These are phyloP conservation scores for Colletotrichum falcatum DNA, from an alignment of 2,329 filamentous ascomycete genomes.

Conservation along the genomic window DNA sequence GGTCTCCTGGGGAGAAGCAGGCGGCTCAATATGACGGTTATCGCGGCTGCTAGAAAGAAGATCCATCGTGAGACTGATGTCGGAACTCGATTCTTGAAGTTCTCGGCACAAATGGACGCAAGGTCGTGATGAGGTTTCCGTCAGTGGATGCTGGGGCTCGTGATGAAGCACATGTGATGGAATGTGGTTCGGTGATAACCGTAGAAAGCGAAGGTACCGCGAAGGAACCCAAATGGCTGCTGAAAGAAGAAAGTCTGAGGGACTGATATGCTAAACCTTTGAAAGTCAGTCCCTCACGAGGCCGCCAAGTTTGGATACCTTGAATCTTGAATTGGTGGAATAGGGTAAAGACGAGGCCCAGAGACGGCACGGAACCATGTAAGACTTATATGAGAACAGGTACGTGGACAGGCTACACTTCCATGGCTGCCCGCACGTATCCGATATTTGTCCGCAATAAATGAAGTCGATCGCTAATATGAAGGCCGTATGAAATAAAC, in stretches of 20 bases:
- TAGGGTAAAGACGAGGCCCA: constrained; percentile 36
- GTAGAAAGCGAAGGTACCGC: not conserved
- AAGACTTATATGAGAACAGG: constrained; percentile 39
- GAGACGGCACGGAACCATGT: constrained; percentile 41
- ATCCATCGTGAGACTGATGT: constrained; percentile 18
- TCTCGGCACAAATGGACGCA: too few relatives aligned
- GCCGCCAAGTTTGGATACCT: not conserved
- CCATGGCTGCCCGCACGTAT: constrained; percentile 37
- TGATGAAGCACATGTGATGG: not conserved
- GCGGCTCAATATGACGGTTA: constrained; percentile 49
- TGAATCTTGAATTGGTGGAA: constrained; percentile 4
- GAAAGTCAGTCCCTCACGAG: not conserved
- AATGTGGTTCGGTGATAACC: not conserved
- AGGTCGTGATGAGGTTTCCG: not conserved
- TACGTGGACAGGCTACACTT: constrained; percentile 33
- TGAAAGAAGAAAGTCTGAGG: constrained; percentile 22
- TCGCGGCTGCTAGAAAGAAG: constrained; percentile 9
- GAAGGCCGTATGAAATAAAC: constrained; percentile 12
- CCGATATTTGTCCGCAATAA: constrained; percentile 47
- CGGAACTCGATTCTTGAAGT: not conserved
- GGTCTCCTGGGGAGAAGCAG: constrained; percentile 26
- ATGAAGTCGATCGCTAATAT: constrained; percentile 40
- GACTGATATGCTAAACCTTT: not conserved
- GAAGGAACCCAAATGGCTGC: too few relatives aligned
- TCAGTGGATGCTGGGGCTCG: not conserved